Conservation (phyloP, 208 protist genomes). For the Tetramitus jugosus region DNA sequence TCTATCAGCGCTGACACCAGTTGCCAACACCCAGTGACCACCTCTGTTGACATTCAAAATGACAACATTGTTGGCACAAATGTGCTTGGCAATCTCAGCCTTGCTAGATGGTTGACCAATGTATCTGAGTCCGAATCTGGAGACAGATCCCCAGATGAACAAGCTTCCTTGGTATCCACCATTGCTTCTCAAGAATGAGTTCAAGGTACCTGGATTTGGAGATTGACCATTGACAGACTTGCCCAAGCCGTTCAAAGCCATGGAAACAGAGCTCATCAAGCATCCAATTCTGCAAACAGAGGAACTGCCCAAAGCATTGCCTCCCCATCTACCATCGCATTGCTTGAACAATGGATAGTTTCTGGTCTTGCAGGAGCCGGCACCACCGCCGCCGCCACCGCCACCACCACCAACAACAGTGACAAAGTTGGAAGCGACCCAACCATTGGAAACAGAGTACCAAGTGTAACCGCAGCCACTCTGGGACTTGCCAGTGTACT, state of each 20-base stretch:
- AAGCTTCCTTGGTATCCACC: conserved; percentile 23
- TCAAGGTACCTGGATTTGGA: conserved; percentile 19
- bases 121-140: conserved; percentile 14
- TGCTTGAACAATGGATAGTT: conserved; percentile 26
- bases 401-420: no score
- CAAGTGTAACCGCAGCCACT: conserved; percentile 8
- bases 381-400: no score
- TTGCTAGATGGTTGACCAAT: not conserved
- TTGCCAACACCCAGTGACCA: conserved; percentile 23
- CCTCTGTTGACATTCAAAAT: conserved; percentile 16
- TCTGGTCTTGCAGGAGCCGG: not conserved
- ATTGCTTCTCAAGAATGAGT: not conserved
- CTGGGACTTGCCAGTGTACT: not conserved
- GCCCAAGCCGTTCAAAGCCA: not conserved
- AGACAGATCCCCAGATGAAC: conserved; percentile 4
- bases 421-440: not conserved
- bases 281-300: conserved; percentile 28
- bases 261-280: conserved; percentile 21
- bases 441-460: not conserved
- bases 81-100: not conserved
- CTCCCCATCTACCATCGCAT: conserved; percentile 27
- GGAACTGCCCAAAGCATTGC: not conserved
- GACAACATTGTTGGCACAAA: conserved; percentile 5
- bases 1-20: not conserved
- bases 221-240: not conserved